Percentiles rank a stretch among this genome's conserved stretches.
Conservation (phyloP, 176 grass and related monocot species). For the Oryza punctata region DNA sequence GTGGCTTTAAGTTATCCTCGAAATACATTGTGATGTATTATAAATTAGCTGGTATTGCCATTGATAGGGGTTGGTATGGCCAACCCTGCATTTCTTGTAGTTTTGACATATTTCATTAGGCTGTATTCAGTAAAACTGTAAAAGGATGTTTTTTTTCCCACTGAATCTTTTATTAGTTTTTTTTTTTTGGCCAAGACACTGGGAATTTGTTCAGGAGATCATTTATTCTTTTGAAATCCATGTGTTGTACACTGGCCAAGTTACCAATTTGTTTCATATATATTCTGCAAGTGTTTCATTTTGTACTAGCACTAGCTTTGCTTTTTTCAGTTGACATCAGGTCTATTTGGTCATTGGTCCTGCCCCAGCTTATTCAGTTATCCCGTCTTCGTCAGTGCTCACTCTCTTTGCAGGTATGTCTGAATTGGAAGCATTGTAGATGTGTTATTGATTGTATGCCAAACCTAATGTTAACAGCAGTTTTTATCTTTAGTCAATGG, state of each 20-base stretch:
- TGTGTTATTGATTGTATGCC: not conserved
- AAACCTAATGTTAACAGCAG: conserved; percentile 9
- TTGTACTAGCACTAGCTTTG: not conserved
- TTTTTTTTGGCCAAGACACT: not conserved
- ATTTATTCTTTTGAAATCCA: not conserved
- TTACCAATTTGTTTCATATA: not conserved
- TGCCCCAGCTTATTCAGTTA: not conserved
- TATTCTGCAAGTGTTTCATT: not conserved
- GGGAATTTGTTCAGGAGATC: not conserved
- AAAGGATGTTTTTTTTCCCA: not conserved
- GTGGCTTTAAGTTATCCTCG: not conserved
- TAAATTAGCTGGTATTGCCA: not conserved
- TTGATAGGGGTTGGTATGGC: not conserved
- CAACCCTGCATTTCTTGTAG: not conserved
- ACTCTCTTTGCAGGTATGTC: not conserved
- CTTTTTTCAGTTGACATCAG: not conserved
- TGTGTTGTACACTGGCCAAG: not conserved
- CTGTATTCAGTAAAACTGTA: conserved; percentile 14
- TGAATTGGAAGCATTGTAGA: not conserved
- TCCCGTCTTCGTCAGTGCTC: not conserved
- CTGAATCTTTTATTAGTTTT: not conserved
- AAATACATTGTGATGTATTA: not conserved
- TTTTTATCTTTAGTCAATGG: not conserved
- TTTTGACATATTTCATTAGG: conserved; percentile 14
- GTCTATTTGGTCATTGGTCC: not conserved